Base-by-base conservation (phyloP, 768 basidiomycete genomes). In the Vararia minispora region DNA sequence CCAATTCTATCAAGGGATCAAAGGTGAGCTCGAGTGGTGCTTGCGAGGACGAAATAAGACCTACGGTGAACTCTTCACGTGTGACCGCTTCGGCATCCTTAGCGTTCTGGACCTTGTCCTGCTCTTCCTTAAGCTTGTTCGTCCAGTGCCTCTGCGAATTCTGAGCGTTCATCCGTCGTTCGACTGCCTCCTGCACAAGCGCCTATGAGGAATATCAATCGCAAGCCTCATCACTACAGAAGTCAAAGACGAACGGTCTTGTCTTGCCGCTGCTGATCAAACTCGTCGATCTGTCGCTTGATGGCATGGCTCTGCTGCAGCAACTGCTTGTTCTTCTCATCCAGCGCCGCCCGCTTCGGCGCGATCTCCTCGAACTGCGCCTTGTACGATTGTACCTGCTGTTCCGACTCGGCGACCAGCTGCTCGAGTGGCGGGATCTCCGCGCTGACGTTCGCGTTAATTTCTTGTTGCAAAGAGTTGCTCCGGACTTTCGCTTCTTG, bases 371-470 rank as follows among this genome's bases (percentile, higher is more conserved):
- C 51, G 43, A 69, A 75, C 50, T 86, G 83, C 2, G 50, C 51
- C 33, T 66, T 42, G 12, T 72, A 45, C 6, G 52, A 52, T 4
- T 56, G 61, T 46, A 73, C 78, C 40, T 82, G 78, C 1, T 37
- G 57, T 44, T 74, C 62, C 0, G 68, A 63, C 35, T 75, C 75
- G 80, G 84, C n/a, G n/a, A n/a, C n/a, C n/a, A n/a, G n/a, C n/a
- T 57, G 63, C 42, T 78, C 62, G 11, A 83, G 58, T 11, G 67
- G 70, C 16, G 68, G 62, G n/a, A 83, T 62, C 47, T 71, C 68
- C 6, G 71, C 71, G 2, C 82, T 79, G 54, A 80, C 60, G 10
- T 82, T 79, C 14, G 83, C 79, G 40, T 79, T 81, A 10, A 69
- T 66, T 44, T 81, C 79, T 25, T 68, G 60, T 44, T 78, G 71